phyloP scores from a whole-genome alignment of 2,329 filamentous ascomycete genomes.

The Fusarium mangiferae region DNA sequence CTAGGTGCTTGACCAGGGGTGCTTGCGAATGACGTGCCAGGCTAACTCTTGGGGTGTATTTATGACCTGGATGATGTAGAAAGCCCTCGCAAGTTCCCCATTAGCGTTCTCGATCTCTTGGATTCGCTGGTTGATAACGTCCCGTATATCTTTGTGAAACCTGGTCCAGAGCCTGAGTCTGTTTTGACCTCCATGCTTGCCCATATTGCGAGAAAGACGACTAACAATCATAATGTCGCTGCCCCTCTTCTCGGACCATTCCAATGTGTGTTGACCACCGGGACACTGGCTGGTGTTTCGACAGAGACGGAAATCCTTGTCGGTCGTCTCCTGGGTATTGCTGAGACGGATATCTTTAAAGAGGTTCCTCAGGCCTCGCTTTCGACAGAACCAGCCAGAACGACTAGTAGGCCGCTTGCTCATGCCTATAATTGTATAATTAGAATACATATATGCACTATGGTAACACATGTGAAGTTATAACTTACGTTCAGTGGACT shows the following conservation, averaged over 20 bases:
- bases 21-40: conserved; percentile 10
- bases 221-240: conserved; percentile 9
- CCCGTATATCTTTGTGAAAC: not conserved
- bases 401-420: not conserved
- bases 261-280: not conserved
- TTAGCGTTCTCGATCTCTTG: not conserved
- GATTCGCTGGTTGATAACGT: conserved; percentile 6
- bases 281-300: not conserved
- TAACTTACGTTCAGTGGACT: not conserved
- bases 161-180: not conserved
- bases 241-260: conserved; percentile 3
- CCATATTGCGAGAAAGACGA: not conserved
- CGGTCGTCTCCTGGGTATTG: not conserved
- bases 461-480: not conserved
- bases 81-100: not conserved
- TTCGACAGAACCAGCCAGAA: not conserved
- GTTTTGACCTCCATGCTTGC: not conserved
- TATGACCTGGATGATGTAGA: not conserved
- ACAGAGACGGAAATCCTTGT: conserved; percentile 3
- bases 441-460: not conserved
- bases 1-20: not conserved
- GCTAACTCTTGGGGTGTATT: not conserved
- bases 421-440: not conserved
- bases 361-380: not conserved
- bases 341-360: not conserved